These are phyloP conservation scores for Arachis stenosperma DNA, from an alignment of 306 rosid genomes.

Conservation along the genomic window DNA sequence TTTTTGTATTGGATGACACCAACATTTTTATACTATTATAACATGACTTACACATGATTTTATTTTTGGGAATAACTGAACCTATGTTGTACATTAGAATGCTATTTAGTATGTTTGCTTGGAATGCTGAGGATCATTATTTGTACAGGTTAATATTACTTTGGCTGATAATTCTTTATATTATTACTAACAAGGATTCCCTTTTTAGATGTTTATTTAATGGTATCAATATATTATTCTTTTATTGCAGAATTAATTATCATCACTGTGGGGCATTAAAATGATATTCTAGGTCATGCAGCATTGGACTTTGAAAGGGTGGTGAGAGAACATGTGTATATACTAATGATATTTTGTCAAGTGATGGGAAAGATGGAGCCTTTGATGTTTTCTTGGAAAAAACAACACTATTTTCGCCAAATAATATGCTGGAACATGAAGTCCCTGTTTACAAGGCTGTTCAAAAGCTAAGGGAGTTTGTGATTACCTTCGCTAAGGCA, in stretches of 20 bases:
- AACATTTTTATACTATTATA: too few relatives aligned
- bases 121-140: constrained; percentile 99
- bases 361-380: constrained; percentile 92
- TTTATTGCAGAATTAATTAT: constrained; percentile 82
- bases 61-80: constrained; percentile 89
- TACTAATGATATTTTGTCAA: constrained; percentile 74
- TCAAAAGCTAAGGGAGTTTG: constrained; percentile 93
- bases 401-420: constrained; percentile 95
- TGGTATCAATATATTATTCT: constrained; percentile 28
- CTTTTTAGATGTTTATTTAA: constrained; percentile 26
- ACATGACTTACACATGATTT: constrained; percentile 35
- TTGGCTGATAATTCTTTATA: not conserved
- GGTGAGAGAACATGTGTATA: constrained; percentile 80
- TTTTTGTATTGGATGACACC: too few relatives aligned
- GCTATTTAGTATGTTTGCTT: constrained; percentile 97
- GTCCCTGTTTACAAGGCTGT: constrained; percentile 96
- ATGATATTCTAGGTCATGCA: constrained; percentile 89
- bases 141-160: constrained; percentile 71
- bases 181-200: constrained; percentile 21
- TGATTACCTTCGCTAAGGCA: constrained; percentile 92
- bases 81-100: constrained; percentile 99
- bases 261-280: constrained; percentile 97
- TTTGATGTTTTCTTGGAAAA: constrained; percentile 90
- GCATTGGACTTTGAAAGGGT: constrained; percentile 91
- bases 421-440: constrained; percentile 71